Evolutionary conservation across 208 protist species (phyloP), one percentile per base, ranked within the genome.

Genomic region (Acanthamoeba castellanii): DNA sequence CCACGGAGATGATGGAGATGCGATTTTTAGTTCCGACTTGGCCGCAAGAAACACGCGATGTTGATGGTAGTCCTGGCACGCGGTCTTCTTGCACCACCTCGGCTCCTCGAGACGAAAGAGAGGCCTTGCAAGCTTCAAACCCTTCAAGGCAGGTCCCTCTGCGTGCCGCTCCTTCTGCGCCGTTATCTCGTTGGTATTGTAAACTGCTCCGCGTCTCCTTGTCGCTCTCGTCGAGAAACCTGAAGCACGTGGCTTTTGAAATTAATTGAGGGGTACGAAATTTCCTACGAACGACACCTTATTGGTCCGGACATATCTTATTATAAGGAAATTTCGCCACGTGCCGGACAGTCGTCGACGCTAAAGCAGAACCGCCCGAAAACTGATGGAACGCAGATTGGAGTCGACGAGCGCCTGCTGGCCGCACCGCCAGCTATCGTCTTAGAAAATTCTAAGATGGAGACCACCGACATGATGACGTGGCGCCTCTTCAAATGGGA

Each of bases 181-280:
- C 81, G 81, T 64, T 88, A 88, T 88, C 81, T 88, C 81, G 81
- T 64, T 88, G 81, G 81, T 88, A 64, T 88, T 88, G 81, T 88
- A 88, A 66, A 88, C 52, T 88, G 47, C 52, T 64, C 72, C 72
- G 37, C 32, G 27, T 16, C 72, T 13, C 18, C 52, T 57, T 20
- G 13, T 57, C 52, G 13, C 52, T 57, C 72, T 22, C 68, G 32
- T 42, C 42, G 42, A 47, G n/a, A n/a, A 27, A 3, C 30, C 14
- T 81, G 4, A 6, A 11, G 37, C 72, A 42, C 72, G 42, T 50
- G 72, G 72, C 37, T 1, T 52, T 50, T 52, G 13, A 50, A 81
- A n/a, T 81, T 78, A 78, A 81, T 52, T 81, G 11, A 81, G 18
- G 6, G 2, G 0, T 30, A 34, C 22, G 72, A 81, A 81, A 81